These are phyloP conservation scores for Sugiyamaella pinicola DNA, from an alignment of 1,139 yeast species.

Conservation along the genomic window DNA sequence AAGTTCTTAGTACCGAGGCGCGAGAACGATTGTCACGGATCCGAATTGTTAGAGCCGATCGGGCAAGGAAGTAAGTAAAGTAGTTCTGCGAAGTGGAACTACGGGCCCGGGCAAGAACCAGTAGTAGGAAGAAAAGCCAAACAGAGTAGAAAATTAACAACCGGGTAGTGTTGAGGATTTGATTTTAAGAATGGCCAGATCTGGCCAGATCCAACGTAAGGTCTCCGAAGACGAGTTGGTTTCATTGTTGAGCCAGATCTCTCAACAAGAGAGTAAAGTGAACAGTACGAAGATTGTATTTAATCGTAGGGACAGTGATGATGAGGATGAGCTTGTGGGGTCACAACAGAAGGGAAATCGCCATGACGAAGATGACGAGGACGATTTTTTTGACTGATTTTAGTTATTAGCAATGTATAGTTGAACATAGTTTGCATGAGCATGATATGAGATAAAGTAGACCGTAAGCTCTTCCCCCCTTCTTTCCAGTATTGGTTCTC, in stretches of 20 bases:
- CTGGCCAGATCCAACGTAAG: constrained; percentile 76
- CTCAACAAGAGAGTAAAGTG: constrained; percentile 71
- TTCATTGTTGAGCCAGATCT: constrained; percentile 76
- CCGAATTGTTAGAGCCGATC: constrained; percentile 83
- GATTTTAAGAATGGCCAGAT: constrained; percentile 67
- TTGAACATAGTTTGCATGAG: constrained; percentile 2
- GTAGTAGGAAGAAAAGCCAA: constrained; percentile 42
- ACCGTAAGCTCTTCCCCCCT: no score
- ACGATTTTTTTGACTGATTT: constrained; percentile 43
- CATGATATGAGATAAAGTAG: no score
- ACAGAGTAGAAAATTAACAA: background rate
- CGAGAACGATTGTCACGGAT: constrained; percentile 87
- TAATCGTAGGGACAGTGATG: constrained; percentile 35
- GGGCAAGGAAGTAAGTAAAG: constrained; percentile 62
- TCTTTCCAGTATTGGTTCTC: no score
- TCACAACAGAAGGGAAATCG: constrained; percentile 17
- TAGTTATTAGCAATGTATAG: background rate
- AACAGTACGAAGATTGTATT: constrained; percentile 61
- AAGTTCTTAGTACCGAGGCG: constrained; percentile 76
- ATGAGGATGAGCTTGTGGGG: constrained; percentile 27
- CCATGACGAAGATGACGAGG: constrained; percentile 37
- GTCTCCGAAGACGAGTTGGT: constrained; percentile 80
- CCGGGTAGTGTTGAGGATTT: constrained; percentile 68
- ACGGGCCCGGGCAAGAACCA: background rate
- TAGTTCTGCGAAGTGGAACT: background rate